Base-by-base conservation (phyloP, 2,329 filamentous ascomycete genomes). In the Beauveria asiatica region DNA sequence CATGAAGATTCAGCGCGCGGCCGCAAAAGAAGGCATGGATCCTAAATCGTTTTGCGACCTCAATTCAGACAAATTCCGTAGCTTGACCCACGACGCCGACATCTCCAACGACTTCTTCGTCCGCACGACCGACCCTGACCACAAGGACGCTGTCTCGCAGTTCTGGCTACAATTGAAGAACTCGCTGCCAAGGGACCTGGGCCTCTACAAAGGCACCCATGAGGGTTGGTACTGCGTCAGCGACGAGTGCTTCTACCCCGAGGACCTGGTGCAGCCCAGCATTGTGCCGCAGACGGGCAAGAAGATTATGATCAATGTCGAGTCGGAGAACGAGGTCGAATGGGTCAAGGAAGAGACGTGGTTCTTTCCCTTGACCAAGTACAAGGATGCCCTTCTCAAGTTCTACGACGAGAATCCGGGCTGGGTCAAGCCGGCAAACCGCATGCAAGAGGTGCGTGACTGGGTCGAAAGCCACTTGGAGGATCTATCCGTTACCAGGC, bases 221-320 rank as follows among this genome's bases (percentile, higher is more conserved):
- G 85, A 91, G 70, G 94, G 94, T 1, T 99, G 94, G 94, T 99
- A 99, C 73, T 94, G 89, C 60, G 88, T 99, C 58, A 92, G 90
- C 71, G 94, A 99, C 72, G 94, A 99, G 79, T 93, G 93, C 44
- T 99, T 96, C 74, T 97, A 97, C 70, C 91, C 93, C 0, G 82
- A 87, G 57, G 83, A 84, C 7, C 78, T 86, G 68, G 84, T 97
- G 27, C 84, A 91, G 68, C 82, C 87, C 48, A 83, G 85, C 55
- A 76, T 94, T 42, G 88, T 92, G 65, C 89, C 91, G 5, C 80
- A 85, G 50, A 96, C 92, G 0, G 94, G 94, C 3, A 83, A 86
- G 65, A 92, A 90, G 68, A 86, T 89, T 63, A 90, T 91, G 84
- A 88, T 86, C 23, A 92, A 89, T 19, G 82, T 84, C 53, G 94